Percentiles rank a stretch among this genome's conserved stretches.
Conservation (phyloP, 2,329 filamentous ascomycete species). For the Tolypocladium ophioglossoides region DNA sequence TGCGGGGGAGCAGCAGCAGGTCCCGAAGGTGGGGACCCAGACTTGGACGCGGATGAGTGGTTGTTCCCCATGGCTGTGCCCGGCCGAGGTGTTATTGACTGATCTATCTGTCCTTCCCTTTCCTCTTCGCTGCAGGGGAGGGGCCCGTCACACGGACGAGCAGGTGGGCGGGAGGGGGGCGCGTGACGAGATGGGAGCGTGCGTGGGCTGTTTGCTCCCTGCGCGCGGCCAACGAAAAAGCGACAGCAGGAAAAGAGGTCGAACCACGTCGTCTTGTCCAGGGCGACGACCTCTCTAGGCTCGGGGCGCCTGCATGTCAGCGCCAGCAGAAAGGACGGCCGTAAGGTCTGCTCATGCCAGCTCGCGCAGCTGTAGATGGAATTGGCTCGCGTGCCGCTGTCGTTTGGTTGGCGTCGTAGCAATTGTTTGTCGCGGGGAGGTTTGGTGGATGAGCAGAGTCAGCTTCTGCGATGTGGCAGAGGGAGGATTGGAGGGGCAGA, state of each 20-base stretch:
- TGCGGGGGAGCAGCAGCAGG: conserved; percentile 7
- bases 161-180: neutral
- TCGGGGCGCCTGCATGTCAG: conserved; percentile 1
- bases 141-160: neutral
- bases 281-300: neutral
- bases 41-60: conserved; percentile 26
- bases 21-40: conserved; percentile 19
- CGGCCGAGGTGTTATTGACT: neutral
- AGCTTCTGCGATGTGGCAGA: neutral
- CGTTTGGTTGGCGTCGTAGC: neutral
- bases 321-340: neutral
- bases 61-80: conserved; percentile 25
- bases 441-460: neutral
- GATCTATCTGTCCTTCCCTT: neutral
- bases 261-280: neutral
- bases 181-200: neutral
- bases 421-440: neutral
- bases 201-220: neutral
- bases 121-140: neutral
- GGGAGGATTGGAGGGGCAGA: neutral
- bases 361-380: neutral
- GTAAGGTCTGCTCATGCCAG: neutral
- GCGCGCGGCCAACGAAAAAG: neutral
- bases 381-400: neutral
- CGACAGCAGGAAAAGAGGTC: neutral